These are phyloP conservation scores for Rubus parviflorus DNA, from an alignment of 306 rosid species.

Conservation along the genomic window DNA sequence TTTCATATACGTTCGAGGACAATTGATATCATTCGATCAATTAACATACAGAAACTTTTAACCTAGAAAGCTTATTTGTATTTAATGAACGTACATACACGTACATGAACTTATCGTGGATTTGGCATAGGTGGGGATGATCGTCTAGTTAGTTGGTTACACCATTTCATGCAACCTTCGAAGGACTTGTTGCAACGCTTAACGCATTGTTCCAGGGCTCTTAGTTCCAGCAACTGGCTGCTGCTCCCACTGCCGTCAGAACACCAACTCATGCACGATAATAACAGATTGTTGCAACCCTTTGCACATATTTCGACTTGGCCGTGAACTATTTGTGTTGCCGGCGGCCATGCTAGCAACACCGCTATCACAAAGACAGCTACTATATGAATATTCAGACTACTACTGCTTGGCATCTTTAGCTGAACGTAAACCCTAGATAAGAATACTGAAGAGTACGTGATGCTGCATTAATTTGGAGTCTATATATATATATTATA, in stretches of 20 bases:
- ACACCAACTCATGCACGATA: slow-evolving; percentile 7
- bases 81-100: not conserved
- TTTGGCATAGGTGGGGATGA: not conserved
- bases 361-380: not conserved
- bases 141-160: not conserved
- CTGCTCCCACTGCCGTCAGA: not conserved
- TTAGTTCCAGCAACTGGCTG: not conserved
- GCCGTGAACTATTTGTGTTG: not conserved
- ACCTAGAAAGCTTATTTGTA: not conserved
- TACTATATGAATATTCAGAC: not conserved
- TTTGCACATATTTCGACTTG: not conserved
- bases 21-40: too few relatives aligned
- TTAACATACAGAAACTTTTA: not conserved
- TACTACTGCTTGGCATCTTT: not conserved
- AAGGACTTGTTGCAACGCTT: not conserved
- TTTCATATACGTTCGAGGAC: not conserved
- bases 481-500: not conserved
- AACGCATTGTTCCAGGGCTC: not conserved
- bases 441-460: not conserved
- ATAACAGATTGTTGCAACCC: not conserved
- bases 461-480: too few relatives aligned
- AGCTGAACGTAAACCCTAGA: not conserved
- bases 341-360: not conserved
- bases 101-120: not conserved
- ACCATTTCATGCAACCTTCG: not conserved